These are phyloP conservation scores for Podospora pseudopauciseta DNA, from an alignment of 495 filamentous ascomycete species.

Conservation along the genomic window DNA sequence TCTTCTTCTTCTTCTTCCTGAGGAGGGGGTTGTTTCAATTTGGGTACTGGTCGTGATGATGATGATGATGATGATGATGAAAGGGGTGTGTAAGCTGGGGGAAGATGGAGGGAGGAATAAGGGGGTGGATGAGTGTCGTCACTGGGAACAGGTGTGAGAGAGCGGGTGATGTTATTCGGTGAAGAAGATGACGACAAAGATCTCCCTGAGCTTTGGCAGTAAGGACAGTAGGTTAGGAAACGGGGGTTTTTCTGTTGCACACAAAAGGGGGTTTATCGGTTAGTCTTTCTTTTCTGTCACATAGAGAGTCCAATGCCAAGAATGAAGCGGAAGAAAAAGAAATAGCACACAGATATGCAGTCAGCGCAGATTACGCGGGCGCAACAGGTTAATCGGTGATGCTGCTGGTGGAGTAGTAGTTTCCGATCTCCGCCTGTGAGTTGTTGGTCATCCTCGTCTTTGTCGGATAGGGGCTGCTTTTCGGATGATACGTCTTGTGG, in stretches of 20 bases:
- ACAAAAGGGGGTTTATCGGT: neutral
- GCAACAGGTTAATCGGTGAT: constrained; percentile 61
- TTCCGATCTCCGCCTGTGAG: neutral
- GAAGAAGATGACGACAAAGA: constrained; percentile 33
- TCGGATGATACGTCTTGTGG: constrained; percentile 30
- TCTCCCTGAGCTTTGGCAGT: constrained; percentile 43
- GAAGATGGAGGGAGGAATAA: constrained; percentile 28
- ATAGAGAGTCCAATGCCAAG: neutral
- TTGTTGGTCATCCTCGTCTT: constrained; percentile 16
- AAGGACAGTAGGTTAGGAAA: constrained; percentile 65
- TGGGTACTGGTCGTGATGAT: constrained; percentile 22
- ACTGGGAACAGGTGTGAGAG: neutral
- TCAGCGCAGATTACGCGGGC: constrained; percentile 60
- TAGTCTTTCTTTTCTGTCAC: neutral
- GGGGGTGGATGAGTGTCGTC: constrained; percentile 22
- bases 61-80: constrained; percentile 34
- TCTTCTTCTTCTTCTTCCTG: constrained; percentile 28
- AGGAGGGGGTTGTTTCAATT: neutral
- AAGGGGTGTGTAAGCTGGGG: constrained; percentile 38
- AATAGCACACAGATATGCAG: constrained; percentile 56
- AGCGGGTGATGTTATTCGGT: constrained; percentile 12
- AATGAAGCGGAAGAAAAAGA: neutral
- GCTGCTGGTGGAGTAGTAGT: constrained; percentile 12
- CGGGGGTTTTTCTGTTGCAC: constrained; percentile 56
- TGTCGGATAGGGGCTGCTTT: constrained; percentile 52